A percentile compares a stretch with the other conserved stretches of the same genome.
These are phyloP conservation scores for Saksenaea oblongispora DNA, from an alignment of 371 early-diverging fungal species.

Conservation along the genomic window DNA sequence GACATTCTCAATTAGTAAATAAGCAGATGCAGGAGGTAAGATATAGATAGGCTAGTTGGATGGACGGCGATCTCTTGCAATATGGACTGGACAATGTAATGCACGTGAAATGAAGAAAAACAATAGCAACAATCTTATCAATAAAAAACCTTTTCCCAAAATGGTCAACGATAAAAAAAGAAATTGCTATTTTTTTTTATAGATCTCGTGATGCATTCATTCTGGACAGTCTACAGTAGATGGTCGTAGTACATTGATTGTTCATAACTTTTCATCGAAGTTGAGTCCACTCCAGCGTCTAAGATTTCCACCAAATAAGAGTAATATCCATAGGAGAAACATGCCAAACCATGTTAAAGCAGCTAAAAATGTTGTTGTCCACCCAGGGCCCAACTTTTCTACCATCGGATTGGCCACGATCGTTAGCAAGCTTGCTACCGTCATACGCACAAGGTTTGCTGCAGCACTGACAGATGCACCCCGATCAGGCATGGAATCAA, in stretches of 20 bases:
- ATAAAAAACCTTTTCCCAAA: too few species aligned
- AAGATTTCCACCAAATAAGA: constrained; percentile 17
- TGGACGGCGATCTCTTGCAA: too few species aligned
- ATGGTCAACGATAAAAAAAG: too few species aligned
- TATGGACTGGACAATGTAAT: too few species aligned
- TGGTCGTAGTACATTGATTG: neutral
- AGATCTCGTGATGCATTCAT: too few species aligned
- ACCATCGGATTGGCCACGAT: constrained; percentile 29
- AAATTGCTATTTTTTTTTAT: too few species aligned
- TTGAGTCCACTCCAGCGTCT: constrained; percentile 12
- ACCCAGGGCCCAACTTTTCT: constrained; percentile 21
- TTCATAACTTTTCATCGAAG: neutral
- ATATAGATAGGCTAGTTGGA: too few species aligned
- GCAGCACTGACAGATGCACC: constrained; percentile 51
- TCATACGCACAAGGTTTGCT: constrained; percentile 42
- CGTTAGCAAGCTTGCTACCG: constrained; percentile 41
- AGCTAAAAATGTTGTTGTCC: constrained; percentile 21
- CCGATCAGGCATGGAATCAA: constrained; percentile 44
- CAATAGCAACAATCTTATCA: too few species aligned
- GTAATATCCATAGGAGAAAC: constrained; percentile 8
- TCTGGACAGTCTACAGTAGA: too few species aligned
- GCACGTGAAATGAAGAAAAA: too few species aligned
- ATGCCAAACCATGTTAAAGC: constrained; percentile 14
- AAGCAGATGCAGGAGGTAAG: too few species aligned
- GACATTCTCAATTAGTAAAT: too few species aligned